Conservation (phyloP, 768 basidiomycete genomes). For the Tephrocybe sp. region DNA sequence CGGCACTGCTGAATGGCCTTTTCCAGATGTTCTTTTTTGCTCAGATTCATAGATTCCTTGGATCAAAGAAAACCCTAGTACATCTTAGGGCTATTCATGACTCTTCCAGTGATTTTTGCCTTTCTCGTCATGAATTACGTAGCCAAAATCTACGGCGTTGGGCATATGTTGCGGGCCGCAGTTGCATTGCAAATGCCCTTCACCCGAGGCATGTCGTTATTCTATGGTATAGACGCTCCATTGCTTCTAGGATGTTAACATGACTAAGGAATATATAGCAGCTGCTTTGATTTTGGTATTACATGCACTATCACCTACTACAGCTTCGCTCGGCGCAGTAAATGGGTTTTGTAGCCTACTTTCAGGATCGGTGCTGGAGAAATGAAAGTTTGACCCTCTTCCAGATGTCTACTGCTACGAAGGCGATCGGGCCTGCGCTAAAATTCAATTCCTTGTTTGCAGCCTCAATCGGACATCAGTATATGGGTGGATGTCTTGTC, state of each 20-base stretch:
- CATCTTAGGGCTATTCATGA: constrained; percentile 44
- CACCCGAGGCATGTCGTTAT: constrained; percentile 51
- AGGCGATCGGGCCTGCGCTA: constrained; percentile 54
- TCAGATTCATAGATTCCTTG: constrained; percentile 53
- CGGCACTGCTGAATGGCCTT: constrained; percentile 62
- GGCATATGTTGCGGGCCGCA: constrained; percentile 44
- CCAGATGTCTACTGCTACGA: constrained; percentile 39
- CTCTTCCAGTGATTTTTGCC: constrained; percentile 49
- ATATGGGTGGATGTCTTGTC: constrained; percentile 53
- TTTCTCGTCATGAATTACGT: constrained; percentile 64
- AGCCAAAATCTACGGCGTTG: constrained; percentile 49
- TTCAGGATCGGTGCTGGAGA: background rate
- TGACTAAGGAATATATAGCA: constrained; percentile 34
- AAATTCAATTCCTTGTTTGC: constrained; percentile 65
- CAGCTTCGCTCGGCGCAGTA: constrained; percentile 58
- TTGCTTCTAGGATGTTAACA: background rate
- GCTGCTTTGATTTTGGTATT: constrained; percentile 70
- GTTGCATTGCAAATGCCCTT: constrained; percentile 48
- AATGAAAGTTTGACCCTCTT: background rate
- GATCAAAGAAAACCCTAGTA: constrained; percentile 65
- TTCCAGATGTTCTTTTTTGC: constrained; percentile 73
- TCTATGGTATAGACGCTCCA: background rate
- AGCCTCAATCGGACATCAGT: constrained; percentile 48
- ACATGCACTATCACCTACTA: constrained; percentile 66
- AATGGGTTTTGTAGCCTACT: constrained; percentile 13